These are phyloP conservation scores for Spathaspora gorwiae DNA, from an alignment of 805 yeast genomes.

Conservation along the genomic window DNA sequence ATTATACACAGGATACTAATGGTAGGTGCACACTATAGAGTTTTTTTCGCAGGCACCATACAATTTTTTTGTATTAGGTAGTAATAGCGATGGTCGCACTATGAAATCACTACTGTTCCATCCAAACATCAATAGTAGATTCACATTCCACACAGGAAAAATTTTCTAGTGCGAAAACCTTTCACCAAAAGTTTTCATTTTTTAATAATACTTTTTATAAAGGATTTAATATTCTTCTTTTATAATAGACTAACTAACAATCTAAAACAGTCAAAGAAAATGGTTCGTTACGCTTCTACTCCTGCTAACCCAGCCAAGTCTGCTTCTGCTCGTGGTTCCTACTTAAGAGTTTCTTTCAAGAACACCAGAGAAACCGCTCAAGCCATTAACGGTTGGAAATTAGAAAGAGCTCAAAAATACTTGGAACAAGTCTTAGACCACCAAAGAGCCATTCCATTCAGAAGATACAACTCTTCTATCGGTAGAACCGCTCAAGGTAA, in stretches of 20 bases:
- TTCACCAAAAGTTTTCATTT: conserved; percentile 1
- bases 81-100: neutral
- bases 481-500: conserved; percentile 99
- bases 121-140: conserved; percentile 2
- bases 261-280: conserved; percentile 29
- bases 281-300: conserved; percentile 99
- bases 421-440: conserved; percentile 94
- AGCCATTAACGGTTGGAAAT: conserved; percentile 97
- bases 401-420: conserved; percentile 93
- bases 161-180: neutral
- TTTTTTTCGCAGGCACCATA: neutral
- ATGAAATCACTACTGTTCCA: neutral
- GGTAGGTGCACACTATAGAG: neutral
- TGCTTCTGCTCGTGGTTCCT: conserved; percentile 98
- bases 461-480: conserved; percentile 93
- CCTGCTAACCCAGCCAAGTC: conserved; percentile 99
- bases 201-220: conserved; percentile 3
- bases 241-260: neutral
- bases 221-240: neutral
- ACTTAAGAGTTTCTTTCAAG: conserved; percentile 99
- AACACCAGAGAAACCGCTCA: conserved; percentile 99
- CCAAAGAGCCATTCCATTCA: conserved; percentile 99
- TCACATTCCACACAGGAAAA: neutral
- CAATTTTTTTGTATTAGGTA: neutral
- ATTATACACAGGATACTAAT: neutral